phyloP scores from a whole-genome alignment of 1,139 yeast species.

The Wickerhamomyces sp. region DNA sequence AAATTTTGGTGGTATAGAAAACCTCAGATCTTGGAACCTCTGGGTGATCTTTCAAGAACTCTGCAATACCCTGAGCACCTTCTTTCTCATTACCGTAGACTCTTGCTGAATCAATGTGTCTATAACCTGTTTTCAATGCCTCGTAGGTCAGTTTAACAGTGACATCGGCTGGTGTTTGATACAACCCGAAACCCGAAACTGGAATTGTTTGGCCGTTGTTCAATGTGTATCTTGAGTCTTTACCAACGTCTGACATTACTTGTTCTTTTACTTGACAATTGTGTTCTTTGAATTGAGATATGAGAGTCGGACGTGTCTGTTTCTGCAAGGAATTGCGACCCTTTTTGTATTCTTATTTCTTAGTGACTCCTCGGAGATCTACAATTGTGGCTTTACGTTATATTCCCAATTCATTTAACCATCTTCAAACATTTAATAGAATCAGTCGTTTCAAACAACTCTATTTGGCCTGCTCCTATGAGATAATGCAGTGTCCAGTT shows the following conservation, averaged over 20 bases:
- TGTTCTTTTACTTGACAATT: no score
- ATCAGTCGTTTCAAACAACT: conserved; percentile 63
- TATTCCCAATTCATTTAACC: conserved; percentile 34
- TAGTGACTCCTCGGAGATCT: no score
- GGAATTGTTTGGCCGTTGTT: conserved; percentile 35
- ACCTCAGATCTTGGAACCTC: conserved; percentile 49
- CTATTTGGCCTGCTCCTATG: conserved; percentile 65
- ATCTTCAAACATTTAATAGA: conserved; percentile 62
- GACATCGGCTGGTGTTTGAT: conserved; percentile 36
- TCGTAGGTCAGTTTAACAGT: conserved; percentile 40
- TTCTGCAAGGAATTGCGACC: no score
- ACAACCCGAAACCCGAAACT: conserved; percentile 52
- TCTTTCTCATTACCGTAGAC: conserved; percentile 52
- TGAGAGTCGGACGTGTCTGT: no score
- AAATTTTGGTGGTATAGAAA: conserved; percentile 63
- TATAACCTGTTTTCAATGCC: conserved; percentile 59
- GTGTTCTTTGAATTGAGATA: no score
- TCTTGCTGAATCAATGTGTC: conserved; percentile 61
- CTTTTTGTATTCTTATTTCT: no score
- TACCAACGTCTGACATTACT: no score
- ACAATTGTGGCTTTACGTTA: no score
- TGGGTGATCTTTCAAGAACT: conserved; percentile 47
- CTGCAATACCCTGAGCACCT: conserved; percentile 42
- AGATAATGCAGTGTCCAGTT: conserved; percentile 64
- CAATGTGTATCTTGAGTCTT: not conserved